Percentiles rank a stretch among this genome's conserved stretches.
Evolutionary conservation across 2,329 filamentous ascomycete genomes (phyloP).

Genomic region (Plectosphaerella plurivora): DNA sequence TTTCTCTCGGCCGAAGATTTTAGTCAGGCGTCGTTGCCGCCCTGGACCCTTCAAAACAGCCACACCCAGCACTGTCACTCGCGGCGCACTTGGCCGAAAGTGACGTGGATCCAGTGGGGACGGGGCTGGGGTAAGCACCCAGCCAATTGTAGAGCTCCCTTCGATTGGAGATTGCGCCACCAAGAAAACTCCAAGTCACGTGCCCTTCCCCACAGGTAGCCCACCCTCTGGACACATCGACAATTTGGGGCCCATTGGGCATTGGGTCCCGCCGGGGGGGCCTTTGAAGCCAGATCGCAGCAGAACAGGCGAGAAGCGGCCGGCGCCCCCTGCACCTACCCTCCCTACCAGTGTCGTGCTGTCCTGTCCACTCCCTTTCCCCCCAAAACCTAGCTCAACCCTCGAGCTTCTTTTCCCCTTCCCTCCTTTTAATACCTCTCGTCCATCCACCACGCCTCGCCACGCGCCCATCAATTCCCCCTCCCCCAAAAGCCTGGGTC

Average conservation of each 20-base stretch:
- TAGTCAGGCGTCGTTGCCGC: neutral
- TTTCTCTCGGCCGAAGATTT: no score
- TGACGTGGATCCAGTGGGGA: neutral
- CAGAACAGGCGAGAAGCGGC: slow-evolving; percentile 2
- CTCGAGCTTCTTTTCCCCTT: slow-evolving; percentile 20
- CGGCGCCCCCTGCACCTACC: neutral
- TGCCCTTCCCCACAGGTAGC: slow-evolving; percentile 13
- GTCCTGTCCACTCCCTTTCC: slow-evolving; percentile 6
- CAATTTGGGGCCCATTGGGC: slow-evolving; percentile 20
- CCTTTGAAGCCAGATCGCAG: slow-evolving; percentile 39
- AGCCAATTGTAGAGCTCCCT: neutral
- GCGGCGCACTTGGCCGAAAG: neutral
- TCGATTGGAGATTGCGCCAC: neutral
- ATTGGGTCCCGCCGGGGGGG: slow-evolving; percentile 12
- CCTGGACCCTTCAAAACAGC: neutral
- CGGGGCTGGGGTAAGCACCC: neutral
- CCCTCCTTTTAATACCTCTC: slow-evolving; percentile 27
- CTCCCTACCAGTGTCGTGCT: neutral
- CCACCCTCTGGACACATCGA: slow-evolving; percentile 39
- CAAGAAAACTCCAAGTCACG: slow-evolving; percentile 19
- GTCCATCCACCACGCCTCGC: slow-evolving; percentile 23
- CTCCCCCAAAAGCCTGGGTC: slow-evolving; percentile 3
- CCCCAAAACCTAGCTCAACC: slow-evolving; percentile 13
- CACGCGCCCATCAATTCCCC: no score
- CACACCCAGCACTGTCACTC: neutral